Base-by-base conservation (phyloP, 257 asterid genomes). In the Jacaranda copaia region DNA sequence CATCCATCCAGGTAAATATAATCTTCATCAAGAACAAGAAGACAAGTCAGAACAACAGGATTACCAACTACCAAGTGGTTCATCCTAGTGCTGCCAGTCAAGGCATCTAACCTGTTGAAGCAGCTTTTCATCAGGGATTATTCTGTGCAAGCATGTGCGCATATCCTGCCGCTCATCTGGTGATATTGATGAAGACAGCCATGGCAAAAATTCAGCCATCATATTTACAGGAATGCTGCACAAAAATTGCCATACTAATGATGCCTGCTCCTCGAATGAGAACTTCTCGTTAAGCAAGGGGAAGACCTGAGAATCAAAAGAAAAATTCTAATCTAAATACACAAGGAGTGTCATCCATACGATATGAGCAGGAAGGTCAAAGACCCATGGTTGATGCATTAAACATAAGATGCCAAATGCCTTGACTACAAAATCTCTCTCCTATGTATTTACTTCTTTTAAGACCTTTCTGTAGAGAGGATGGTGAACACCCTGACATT, bases 161-260 rank as follows among this genome's bases (percentile, higher is more conserved):
- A 95, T 89, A 78, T 91, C 98, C 84, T 87, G 90, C 55, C 92
- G 77, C 80, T 95, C 99, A 72, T 95, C 99, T 39, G 89, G 67
- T 25, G 96, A 93, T 78, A 92, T 84, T 76, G 99, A 92, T 57
- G 90, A 86, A 49, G 99, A 85, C 83, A 95, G 99, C 99, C 99
- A 95, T 18, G 99, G 99, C 83, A 95, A 89, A 80, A 95, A 92
- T 79, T 95, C 97, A 74, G 97, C 98, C 98, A 95, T 91, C 99
- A 95, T 93, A 87, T 92, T 91, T 60, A 89, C 97, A 38, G 99
- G 99, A 84, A 95, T 93, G 82, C 99, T 95, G 86, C 99, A 95
- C 82, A 95, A 84, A 79, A 95, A 95, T 81, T 92, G 99, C 99
- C 99, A 95, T 8, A 90, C 99, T 84, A 95, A 84, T 78, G 98